Evolutionary conservation across 2,329 filamentous ascomycete species (phyloP).

Genomic region (Botrytis galanthina): DNA sequence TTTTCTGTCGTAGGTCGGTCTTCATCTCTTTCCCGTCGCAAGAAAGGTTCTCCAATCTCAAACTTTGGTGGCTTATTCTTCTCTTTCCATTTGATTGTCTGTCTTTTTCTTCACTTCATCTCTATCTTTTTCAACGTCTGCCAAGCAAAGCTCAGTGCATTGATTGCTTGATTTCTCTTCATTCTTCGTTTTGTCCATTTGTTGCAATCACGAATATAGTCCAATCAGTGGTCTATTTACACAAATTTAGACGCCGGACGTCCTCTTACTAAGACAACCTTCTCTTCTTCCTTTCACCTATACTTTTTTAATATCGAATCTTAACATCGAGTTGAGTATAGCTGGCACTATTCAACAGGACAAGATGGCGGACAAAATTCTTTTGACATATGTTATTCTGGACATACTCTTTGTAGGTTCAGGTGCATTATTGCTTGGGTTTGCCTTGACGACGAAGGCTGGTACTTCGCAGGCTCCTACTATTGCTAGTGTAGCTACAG

Average conservation of each 20-base stretch:
- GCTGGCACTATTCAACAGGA: conserved; percentile 21
- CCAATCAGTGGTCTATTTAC: background rate
- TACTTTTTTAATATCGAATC: background rate
- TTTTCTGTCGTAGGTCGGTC: background rate
- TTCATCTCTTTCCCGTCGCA: conserved; percentile 5
- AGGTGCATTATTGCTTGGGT: conserved; percentile 51
- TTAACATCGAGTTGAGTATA: conserved; percentile 1
- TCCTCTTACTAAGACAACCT: conserved; percentile 25
- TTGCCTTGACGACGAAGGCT: conserved; percentile 50
- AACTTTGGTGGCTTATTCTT: background rate
- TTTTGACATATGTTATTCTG: conserved; percentile 49
- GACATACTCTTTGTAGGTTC: conserved; percentile 52
- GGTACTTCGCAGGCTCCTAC: conserved; percentile 44
- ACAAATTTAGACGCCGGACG: conserved; percentile 36
- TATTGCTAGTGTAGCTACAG: conserved; percentile 48
- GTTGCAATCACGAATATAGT: background rate
- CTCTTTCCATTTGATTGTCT: background rate
- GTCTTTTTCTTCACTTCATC: background rate
- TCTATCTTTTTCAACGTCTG: background rate
- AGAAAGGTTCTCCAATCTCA: background rate
- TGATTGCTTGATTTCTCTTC: background rate
- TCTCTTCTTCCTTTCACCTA: background rate
- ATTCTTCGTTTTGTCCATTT: background rate
- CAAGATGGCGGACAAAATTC: conserved; percentile 50
- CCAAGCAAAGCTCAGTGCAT: conserved; percentile 3